phyloP scores from a whole-genome alignment of 768 basidiomycete species.

The Neoboletus subvelutipes region DNA sequence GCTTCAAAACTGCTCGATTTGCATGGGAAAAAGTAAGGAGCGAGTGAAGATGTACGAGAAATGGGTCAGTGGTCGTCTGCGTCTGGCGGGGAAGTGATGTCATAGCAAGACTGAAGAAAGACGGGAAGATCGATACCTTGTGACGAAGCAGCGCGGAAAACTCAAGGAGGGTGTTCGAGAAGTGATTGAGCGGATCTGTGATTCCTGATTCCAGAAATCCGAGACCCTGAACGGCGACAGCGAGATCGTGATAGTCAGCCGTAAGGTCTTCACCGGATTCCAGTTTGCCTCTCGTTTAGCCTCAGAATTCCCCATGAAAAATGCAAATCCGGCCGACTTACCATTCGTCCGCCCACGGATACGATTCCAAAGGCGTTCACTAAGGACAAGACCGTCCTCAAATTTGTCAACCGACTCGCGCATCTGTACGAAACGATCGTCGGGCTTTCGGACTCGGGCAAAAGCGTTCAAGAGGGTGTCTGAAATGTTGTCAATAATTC shows the following conservation, averaged over 20 bases:
- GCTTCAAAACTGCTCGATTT: slow-evolving; percentile 90
- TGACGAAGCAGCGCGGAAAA: slow-evolving; percentile 90
- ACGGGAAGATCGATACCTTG: slow-evolving; percentile 48
- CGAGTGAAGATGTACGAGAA: slow-evolving; percentile 87
- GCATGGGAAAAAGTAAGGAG: slow-evolving; percentile 91
- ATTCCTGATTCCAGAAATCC: slow-evolving; percentile 98
- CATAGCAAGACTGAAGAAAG: not conserved
- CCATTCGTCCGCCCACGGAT: slow-evolving; percentile 82
- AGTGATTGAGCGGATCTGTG: slow-evolving; percentile 95
- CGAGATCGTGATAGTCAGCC: slow-evolving; percentile 95
- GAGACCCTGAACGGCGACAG: slow-evolving; percentile 93
- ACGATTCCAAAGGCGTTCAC: slow-evolving; percentile 81
- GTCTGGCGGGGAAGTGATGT: slow-evolving; percentile 48
- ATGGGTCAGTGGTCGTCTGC: slow-evolving; percentile 87
- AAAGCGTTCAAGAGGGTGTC: slow-evolving; percentile 97
- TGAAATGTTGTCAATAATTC: slow-evolving; percentile 91
- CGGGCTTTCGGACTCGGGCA: slow-evolving; percentile 92
- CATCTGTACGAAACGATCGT: slow-evolving; percentile 93
- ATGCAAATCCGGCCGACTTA: slow-evolving; percentile 44
- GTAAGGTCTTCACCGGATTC: slow-evolving; percentile 91
- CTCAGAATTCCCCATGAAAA: slow-evolving; percentile 57
- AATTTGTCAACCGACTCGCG: slow-evolving; percentile 92
- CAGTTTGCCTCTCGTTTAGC: slow-evolving; percentile 81
- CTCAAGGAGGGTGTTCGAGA: slow-evolving; percentile 93
- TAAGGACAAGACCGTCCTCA: slow-evolving; percentile 83